These are phyloP conservation scores for Solanum arcanum DNA, from an alignment of 257 asterid genomes.

Conservation along the genomic window DNA sequence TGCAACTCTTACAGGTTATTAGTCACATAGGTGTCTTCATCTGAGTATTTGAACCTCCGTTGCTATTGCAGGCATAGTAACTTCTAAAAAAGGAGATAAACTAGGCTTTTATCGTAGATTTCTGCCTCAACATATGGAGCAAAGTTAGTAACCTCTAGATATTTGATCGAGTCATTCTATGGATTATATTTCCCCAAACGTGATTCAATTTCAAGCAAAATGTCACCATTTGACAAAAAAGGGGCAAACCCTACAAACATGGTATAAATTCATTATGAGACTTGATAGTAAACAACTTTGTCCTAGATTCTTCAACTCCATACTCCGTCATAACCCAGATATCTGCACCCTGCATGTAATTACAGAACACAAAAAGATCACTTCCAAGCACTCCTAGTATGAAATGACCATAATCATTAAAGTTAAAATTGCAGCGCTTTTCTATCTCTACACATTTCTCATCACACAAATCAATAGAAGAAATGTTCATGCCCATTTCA, in stretches of 20 bases:
- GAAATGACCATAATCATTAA: background rate
- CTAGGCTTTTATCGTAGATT: slow-evolving; percentile 31
- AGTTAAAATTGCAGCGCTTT: background rate
- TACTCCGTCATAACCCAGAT: background rate
- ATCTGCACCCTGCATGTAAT: background rate
- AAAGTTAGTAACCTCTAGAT: slow-evolving; percentile 8
- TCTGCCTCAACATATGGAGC: background rate
- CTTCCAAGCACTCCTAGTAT: background rate
- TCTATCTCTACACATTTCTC: background rate
- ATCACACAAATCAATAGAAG: background rate
- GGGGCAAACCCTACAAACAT: background rate
- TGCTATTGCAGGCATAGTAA: background rate
- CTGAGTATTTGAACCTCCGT: background rate
- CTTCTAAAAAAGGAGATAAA: background rate
- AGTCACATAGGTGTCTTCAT: background rate
- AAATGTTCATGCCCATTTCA: background rate
- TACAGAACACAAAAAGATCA: background rate
- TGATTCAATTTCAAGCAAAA: background rate
- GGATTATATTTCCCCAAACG: slow-evolving; percentile 7
- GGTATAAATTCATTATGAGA: background rate
- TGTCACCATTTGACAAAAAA: background rate
- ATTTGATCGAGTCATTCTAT: slow-evolving; percentile 5
- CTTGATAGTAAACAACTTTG: background rate
- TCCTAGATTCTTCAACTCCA: background rate
- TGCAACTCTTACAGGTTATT: background rate